A percentile compares a stretch with the other conserved stretches of the same genome.
These are phyloP conservation scores for Entonaema liquescens DNA, from an alignment of 495 filamentous ascomycete species.

Conservation along the genomic window DNA sequence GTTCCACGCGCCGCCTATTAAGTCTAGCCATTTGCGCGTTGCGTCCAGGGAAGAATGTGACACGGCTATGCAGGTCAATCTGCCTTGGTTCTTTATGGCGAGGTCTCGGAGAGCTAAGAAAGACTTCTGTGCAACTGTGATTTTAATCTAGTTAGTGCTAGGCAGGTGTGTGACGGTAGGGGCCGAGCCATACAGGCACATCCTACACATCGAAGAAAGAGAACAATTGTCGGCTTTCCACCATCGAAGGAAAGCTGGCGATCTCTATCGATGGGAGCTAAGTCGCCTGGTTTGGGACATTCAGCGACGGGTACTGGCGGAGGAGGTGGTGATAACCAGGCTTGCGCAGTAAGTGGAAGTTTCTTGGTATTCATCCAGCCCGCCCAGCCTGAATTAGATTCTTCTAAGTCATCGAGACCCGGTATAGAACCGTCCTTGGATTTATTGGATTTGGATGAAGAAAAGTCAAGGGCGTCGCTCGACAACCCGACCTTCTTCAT, in stretches of 20 bases:
- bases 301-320: conserved; percentile 56
- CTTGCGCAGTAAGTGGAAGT: conserved; percentile 57
- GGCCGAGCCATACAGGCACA: conserved; percentile 57
- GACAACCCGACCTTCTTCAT: conserved; percentile 56
- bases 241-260: conserved; percentile 50
- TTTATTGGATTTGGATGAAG: conserved; percentile 42
- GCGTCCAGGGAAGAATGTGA: conserved; percentile 60
- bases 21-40: conserved; percentile 59
- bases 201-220: conserved; percentile 65
- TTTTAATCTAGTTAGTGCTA: conserved; percentile 26
- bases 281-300: conserved; percentile 53
- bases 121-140: conserved; percentile 63
- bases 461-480: conserved; percentile 51
- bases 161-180: conserved; percentile 2
- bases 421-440: conserved; percentile 32
- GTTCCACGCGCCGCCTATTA: conserved; percentile 57
- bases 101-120: conserved; percentile 58
- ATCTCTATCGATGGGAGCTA: conserved; percentile 58
- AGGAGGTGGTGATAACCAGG: conserved; percentile 56
- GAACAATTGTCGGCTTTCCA: conserved; percentile 54
- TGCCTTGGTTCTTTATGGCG: conserved; percentile 53
- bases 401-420: conserved; percentile 41
- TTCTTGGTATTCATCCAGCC: conserved; percentile 51
- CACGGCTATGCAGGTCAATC: conserved; percentile 60
- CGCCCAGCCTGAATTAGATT: conserved; percentile 46